A percentile compares a stretch with the other conserved stretches of the same genome.
These are phyloP conservation scores for Neopestalotiopsis sp. DNA, from an alignment of 2,329 filamentous ascomycete species.

Conservation along the genomic window DNA sequence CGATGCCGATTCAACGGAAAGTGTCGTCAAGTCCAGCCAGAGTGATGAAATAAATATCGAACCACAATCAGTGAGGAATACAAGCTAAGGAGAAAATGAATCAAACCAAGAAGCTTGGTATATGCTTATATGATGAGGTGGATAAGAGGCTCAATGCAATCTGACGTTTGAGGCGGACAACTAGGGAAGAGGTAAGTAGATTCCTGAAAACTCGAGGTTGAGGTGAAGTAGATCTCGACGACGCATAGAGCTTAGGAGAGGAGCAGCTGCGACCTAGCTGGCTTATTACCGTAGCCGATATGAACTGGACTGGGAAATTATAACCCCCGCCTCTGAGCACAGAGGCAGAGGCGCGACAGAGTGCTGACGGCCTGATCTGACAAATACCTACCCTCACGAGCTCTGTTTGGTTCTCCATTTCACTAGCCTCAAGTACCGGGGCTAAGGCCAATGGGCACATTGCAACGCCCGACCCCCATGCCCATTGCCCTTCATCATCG, in stretches of 20 bases:
- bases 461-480: neutral
- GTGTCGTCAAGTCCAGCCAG: neutral
- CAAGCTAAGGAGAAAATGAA: too few relatives aligned
- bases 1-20: neutral
- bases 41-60: neutral
- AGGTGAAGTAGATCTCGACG: neutral
- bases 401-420: neutral
- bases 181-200: neutral
- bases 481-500: neutral
- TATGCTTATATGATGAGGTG: neutral
- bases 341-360: neutral
- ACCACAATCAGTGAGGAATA: too few relatives aligned
- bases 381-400: neutral
- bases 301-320: neutral
- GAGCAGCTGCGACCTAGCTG: neutral
- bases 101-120: neutral
- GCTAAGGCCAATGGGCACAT: neutral
- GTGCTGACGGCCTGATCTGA: neutral
- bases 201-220: neutral
- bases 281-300: neutral
- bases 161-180: neutral
- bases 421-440: neutral
- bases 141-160: neutral
- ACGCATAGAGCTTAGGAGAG: neutral
- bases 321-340: neutral